phyloP scores from a whole-genome alignment of 2,329 filamentous ascomycete species.

The Hirsutella thompsonii region DNA sequence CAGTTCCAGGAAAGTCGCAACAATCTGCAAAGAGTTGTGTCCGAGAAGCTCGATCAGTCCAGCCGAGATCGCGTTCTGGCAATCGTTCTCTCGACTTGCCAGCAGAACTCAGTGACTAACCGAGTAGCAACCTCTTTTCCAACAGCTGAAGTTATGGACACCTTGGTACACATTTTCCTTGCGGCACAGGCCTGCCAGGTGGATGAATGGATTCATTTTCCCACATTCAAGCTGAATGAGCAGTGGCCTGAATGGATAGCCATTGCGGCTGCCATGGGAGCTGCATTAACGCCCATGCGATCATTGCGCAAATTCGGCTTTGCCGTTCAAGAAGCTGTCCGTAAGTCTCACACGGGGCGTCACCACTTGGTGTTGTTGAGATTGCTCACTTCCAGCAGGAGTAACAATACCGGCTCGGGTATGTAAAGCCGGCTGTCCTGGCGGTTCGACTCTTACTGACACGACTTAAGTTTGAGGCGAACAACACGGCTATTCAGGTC shows the following conservation, averaged over 20 bases:
- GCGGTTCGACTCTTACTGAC: too few species aligned
- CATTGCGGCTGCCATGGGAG: slow-evolving; percentile 47
- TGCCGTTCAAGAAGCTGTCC: slow-evolving; percentile 38
- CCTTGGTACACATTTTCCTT: slow-evolving; percentile 47
- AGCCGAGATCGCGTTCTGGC: slow-evolving; percentile 50
- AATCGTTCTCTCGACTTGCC: slow-evolving; percentile 48
- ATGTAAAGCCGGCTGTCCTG: slow-evolving; percentile 4
- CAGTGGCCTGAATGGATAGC: slow-evolving; percentile 47
- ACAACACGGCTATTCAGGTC: slow-evolving; percentile 31
- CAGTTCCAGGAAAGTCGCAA: slow-evolving; percentile 25
- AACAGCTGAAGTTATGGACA: slow-evolving; percentile 46
- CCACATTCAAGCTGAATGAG: slow-evolving; percentile 41
- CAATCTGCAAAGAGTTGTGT: slow-evolving; percentile 24
- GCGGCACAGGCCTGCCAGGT: slow-evolving; percentile 42
- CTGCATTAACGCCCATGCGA: slow-evolving; percentile 41
- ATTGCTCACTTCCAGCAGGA: slow-evolving; percentile 9
- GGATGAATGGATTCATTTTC: slow-evolving; percentile 48
- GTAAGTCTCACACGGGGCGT: slow-evolving; percentile 13
- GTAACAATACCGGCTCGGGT: slow-evolving; percentile 17
- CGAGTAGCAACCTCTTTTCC: slow-evolving; percentile 49
- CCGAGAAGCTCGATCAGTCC: slow-evolving; percentile 30
- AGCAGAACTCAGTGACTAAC: slow-evolving; percentile 31
- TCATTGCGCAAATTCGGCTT: slow-evolving; percentile 49
- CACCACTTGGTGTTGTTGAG: background rate
- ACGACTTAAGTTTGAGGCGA: slow-evolving; percentile 30